phyloP scores from a whole-genome alignment of 2,329 filamentous ascomycete genomes.

The Fusarium liriodendri region DNA sequence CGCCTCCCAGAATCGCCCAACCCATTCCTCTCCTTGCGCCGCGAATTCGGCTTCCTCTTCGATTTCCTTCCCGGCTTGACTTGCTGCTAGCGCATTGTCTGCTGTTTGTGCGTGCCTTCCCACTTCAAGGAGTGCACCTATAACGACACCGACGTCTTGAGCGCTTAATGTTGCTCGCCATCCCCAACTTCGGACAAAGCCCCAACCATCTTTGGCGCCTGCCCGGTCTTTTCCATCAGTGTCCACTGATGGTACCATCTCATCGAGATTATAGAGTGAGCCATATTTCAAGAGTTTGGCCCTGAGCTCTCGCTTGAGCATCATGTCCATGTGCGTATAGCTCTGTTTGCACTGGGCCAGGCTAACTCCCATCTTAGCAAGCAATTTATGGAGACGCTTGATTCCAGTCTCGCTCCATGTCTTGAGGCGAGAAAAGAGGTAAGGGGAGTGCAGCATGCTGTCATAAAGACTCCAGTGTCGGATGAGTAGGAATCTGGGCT shows the following conservation, averaged over 20 bases:
- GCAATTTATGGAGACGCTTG: conserved; percentile 89
- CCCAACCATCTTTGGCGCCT: conserved; percentile 90
- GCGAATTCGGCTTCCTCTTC: conserved; percentile 61
- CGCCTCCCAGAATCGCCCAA: conserved; percentile 76
- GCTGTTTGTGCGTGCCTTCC: conserved; percentile 67
- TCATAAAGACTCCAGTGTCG: conserved; percentile 98
- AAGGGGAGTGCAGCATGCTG: conserved; percentile 97
- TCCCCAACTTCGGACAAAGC: conserved; percentile 96
- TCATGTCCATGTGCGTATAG: conserved; percentile 99
- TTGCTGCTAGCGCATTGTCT: conserved; percentile 46
- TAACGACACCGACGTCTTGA: conserved; percentile 91
- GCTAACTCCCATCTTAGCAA: conserved; percentile 98
- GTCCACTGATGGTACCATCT: conserved; percentile 84
- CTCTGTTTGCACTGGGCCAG: conserved; percentile 93
- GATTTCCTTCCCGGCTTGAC: conserved; percentile 53
- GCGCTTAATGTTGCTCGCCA: conserved; percentile 96
- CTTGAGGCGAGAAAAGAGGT: conserved; percentile 89
- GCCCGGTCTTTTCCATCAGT: conserved; percentile 76
- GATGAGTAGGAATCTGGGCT: conserved; percentile 92
- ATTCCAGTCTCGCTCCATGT: conserved; percentile 93
- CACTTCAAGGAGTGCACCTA: conserved; percentile 93
- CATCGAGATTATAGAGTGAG: conserved; percentile 92
- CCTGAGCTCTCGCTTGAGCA: conserved; percentile 88
- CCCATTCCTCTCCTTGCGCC: conserved; percentile 71
- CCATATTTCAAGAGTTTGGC: conserved; percentile 91